Evolutionary conservation across 148 eudicot genomes (phyloP).

Genomic region (Camellia lanceoleosa): DNA sequence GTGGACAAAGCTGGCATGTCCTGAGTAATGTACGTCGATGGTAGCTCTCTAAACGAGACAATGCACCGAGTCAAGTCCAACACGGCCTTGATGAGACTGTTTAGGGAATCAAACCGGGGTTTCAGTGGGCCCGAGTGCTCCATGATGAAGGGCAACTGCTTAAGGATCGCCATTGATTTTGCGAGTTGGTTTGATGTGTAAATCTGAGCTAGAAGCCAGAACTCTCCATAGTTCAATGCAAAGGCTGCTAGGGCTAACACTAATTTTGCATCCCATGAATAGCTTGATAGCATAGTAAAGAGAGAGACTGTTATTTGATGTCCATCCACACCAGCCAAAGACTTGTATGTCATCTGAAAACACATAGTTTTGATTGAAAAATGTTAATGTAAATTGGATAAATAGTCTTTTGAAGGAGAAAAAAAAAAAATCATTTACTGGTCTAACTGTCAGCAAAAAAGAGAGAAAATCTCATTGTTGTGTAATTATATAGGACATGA

Average conservation of each 20-base stretch:
- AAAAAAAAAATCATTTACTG: too few species aligned
- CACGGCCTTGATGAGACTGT: slow-evolving; percentile 25
- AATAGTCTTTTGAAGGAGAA: background rate
- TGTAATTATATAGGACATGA: background rate
- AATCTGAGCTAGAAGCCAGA: slow-evolving; percentile 29
- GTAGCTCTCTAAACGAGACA: slow-evolving; percentile 23
- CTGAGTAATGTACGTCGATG: slow-evolving; percentile 15
- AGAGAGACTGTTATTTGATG: slow-evolving; percentile 23
- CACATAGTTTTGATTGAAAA: background rate
- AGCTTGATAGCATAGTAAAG: slow-evolving; percentile 17
- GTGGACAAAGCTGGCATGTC: slow-evolving; percentile 21
- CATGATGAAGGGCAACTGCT: slow-evolving; percentile 22
- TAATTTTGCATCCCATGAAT: slow-evolving; percentile 33
- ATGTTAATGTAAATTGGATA: background rate
- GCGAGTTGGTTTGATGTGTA: slow-evolving; percentile 29
- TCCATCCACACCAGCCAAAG: slow-evolving; percentile 30
- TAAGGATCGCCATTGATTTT: slow-evolving; percentile 30
- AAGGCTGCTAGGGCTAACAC: slow-evolving; percentile 30
- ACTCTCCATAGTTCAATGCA: slow-evolving; percentile 30
- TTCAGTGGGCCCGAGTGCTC: slow-evolving; percentile 23
- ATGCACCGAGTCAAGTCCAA: slow-evolving; percentile 24
- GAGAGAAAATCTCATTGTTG: too few species aligned
- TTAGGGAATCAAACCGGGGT: slow-evolving; percentile 25
- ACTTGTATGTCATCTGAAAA: slow-evolving; percentile 38
- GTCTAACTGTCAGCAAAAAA: background rate